Conservation (phyloP, 2,329 filamentous ascomycete genomes). For the Basipetospora sp. region DNA sequence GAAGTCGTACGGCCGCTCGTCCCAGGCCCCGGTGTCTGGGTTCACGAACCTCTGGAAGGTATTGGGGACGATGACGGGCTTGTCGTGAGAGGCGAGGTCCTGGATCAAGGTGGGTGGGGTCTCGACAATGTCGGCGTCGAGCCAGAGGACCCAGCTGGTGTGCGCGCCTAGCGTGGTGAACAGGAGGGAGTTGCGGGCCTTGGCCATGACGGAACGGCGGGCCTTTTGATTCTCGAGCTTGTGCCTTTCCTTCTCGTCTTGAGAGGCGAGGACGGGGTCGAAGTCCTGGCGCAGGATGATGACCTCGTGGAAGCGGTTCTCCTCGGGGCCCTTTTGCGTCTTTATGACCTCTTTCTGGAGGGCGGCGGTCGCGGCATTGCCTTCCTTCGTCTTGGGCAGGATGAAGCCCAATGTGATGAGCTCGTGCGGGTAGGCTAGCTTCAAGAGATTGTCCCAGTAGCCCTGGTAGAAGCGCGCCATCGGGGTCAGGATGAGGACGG, state of each 20-base stretch:
- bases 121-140: constrained; percentile 85
- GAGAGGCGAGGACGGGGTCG: constrained; percentile 63
- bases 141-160: constrained; percentile 93
- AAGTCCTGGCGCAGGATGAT: constrained; percentile 94
- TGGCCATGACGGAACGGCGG: constrained; percentile 77
- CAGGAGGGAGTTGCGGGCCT: constrained; percentile 81
- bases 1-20: constrained; percentile 81
- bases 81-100: constrained; percentile 74
- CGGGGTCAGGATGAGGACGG: constrained; percentile 80
- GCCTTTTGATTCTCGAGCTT: constrained; percentile 81
- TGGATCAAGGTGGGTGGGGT: constrained; percentile 74
- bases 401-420: constrained; percentile 94
- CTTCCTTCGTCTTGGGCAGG: constrained; percentile 81
- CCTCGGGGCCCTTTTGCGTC: constrained; percentile 70
- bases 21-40: constrained; percentile 49
- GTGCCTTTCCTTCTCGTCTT: constrained; percentile 78
- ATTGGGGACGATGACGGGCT: constrained; percentile 85
- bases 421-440: constrained; percentile 78
- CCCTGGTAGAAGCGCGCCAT: constrained; percentile 83
- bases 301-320: constrained; percentile 76
- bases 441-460: constrained; percentile 88
- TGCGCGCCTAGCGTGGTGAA: constrained; percentile 86
- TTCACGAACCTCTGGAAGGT: constrained; percentile 83
- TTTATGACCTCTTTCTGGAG: constrained; percentile 74
- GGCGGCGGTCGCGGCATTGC: constrained; percentile 68